Evolutionary conservation across 2,329 filamentous ascomycete genomes (phyloP).

Genomic region (Nakataea oryzae): DNA sequence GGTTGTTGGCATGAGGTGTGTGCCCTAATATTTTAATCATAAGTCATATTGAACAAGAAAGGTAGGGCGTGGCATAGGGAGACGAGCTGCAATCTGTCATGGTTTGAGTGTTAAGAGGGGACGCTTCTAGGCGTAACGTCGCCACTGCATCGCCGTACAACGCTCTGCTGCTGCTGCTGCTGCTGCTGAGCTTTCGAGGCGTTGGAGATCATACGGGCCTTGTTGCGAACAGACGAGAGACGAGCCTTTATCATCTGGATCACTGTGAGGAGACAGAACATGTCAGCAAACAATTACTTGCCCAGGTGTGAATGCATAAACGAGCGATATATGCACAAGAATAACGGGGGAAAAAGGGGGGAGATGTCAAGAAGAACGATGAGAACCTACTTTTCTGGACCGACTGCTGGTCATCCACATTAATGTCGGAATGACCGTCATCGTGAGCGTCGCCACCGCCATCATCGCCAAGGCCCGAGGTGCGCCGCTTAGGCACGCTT

Average conservation of each 20-base stretch:
- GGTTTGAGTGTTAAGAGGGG: conserved; percentile 23
- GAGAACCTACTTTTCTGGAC: conserved; percentile 58
- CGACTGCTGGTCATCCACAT: conserved; percentile 61
- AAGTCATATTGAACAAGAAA: background rate
- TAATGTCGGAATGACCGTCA: conserved; percentile 34
- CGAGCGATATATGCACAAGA: conserved; percentile 13
- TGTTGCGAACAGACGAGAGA: conserved; percentile 45
- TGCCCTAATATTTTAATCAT: background rate
- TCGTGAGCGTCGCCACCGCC: conserved; percentile 29
- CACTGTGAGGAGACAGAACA: conserved; percentile 32
- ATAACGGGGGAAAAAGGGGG: background rate
- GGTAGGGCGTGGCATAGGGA: conserved; percentile 12
- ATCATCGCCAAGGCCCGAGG: conserved; percentile 28
- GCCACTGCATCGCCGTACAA: conserved; percentile 39
- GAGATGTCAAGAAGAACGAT: conserved; percentile 2
- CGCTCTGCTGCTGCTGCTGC: conserved; percentile 22
- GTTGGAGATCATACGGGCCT: conserved; percentile 50
- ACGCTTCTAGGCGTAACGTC: conserved; percentile 45
- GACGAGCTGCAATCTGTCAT: conserved; percentile 9
- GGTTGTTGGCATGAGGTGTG: background rate
- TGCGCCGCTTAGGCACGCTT: conserved; percentile 29
- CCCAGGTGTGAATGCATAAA: no score
- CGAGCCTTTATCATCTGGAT: conserved; percentile 52
- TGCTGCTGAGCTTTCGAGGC: conserved; percentile 38
- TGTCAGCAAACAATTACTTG: background rate